A percentile compares a stretch with the other conserved stretches of the same genome.
These are phyloP conservation scores for Millerozyma acaciae DNA, from an alignment of 805 yeast genomes.

Conservation along the genomic window DNA sequence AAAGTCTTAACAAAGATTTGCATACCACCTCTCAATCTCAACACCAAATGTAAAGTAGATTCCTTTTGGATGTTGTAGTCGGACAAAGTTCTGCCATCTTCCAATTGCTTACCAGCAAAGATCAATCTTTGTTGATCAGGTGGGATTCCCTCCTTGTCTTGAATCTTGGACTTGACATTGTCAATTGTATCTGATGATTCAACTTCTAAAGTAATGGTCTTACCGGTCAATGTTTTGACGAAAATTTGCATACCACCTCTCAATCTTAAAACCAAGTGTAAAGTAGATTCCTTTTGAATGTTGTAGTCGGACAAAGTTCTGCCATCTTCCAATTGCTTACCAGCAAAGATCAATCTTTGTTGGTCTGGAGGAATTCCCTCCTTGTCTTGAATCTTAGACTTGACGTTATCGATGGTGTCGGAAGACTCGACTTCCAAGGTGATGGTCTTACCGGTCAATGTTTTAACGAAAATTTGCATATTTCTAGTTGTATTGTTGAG, in stretches of 20 bases:
- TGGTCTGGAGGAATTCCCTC: conserved; percentile 99
- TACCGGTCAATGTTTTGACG: conserved; percentile 58
- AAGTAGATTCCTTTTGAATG: conserved; percentile 99
- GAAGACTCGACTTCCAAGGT: conserved; percentile 98
- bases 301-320: conserved; percentile 99
- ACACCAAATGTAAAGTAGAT: conserved; percentile 91
- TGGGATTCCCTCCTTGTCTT: conserved; percentile 97
- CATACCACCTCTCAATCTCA: conserved; percentile 95
- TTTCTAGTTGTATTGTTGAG: conserved; percentile 39
- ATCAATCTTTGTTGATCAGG: conserved; percentile 97
- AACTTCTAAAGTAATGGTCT: conserved; percentile 84
- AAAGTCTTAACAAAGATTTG: conserved; percentile 36
- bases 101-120: conserved; percentile 97
- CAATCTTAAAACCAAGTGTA: conserved; percentile 93
- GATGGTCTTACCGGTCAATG: conserved; percentile 99
- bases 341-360: conserved; percentile 99
- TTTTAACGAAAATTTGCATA: conserved; percentile 98
- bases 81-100: conserved; percentile 92
- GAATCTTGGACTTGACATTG: conserved; percentile 94
- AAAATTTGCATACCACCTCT: conserved; percentile 79
- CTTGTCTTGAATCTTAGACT: conserved; percentile 98
- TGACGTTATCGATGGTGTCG: conserved; percentile 98
- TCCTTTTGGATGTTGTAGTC: conserved; percentile 99
- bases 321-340: conserved; percentile 99
- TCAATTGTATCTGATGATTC: conserved; percentile 97